Base-by-base conservation (phyloP, 108 stramenopile genomes). In the Craspedostauros australis region DNA sequence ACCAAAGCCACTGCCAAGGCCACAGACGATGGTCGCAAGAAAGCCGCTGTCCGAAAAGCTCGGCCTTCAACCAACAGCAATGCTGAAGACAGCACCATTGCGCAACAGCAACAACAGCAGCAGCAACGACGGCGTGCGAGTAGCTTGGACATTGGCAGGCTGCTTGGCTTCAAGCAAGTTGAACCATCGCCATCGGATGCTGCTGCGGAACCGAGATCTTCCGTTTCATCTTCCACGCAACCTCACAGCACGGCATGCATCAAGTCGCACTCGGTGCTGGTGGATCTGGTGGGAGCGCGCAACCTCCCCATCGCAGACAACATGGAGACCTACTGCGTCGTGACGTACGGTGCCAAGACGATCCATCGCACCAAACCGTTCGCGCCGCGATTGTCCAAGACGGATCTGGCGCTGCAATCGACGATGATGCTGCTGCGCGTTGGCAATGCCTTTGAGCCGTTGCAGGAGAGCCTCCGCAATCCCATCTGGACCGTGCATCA, bases 321-420 rank as follows among this genome's bases (percentile, higher is more conserved):
- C n/a, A 50, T 57, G 49, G 31, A 57, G 28, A 42, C 64, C 15
- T 65, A 65, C 38, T 57, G 64, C 44, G 64, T 65, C 11, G 39
- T 65, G 33, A 47, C 49, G 33, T 65, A 48, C 37, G 64, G 64
- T 28, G 11, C 19, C 25, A 28, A 39, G 27, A 65, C 64, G 26
- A 18, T 65, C 5, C 64, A 65, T 32, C 57, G 57, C 11, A 65
- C 64, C 0, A 49, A 49, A 23, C 64, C 61, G 14, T 52, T 26
- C 22, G 22, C 40, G 7, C 34, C 46, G 8, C 24, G 42, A 23
- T 22, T 60, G 18, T 11, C 7, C 1, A 9, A 31, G 15, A 27
- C 58, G 3, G 27, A 28, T 1, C 25, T 15, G 27, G 23, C 36
- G 4, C 29, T 60, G 8, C 33, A 23, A 39, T 37, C 37, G 11